phyloP scores from a whole-genome alignment of 371 early-diverging fungal genomes.

The Fennellomyces sp. region DNA sequence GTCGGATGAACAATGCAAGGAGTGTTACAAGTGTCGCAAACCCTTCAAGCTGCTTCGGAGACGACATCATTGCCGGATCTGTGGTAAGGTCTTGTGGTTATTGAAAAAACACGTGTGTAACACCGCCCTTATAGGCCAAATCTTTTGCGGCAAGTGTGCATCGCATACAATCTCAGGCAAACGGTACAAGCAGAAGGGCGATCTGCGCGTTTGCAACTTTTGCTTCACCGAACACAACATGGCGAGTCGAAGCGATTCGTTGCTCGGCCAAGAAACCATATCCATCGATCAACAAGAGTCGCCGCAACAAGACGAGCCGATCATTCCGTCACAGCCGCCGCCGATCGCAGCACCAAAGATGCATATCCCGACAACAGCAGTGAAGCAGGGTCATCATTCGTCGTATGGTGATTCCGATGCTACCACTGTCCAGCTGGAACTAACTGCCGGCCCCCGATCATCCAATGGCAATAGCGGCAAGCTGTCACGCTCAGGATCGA shows the following conservation, averaged over 20 bases:
- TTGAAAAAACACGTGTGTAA: neutral
- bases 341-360: slow-evolving; percentile 46
- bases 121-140: slow-evolving; percentile 54
- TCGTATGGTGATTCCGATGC: slow-evolving; percentile 43
- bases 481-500: slow-evolving; percentile 16
- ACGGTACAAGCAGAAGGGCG: slow-evolving; percentile 70
- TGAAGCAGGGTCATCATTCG: slow-evolving; percentile 29
- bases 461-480: neutral
- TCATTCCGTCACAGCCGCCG: slow-evolving; percentile 48
- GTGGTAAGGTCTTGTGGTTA: slow-evolving; percentile 54
- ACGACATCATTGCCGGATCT: slow-evolving; percentile 87
- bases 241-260: slow-evolving; percentile 6
- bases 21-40: slow-evolving; percentile 83
- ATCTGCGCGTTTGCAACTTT: slow-evolving; percentile 81
- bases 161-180: slow-evolving; percentile 76
- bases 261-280: slow-evolving; percentile 12
- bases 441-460: slow-evolving; percentile 18
- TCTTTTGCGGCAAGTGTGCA: slow-evolving; percentile 60
- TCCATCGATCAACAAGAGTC: neutral
- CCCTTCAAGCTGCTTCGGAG: slow-evolving; percentile 75
- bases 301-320: slow-evolving; percentile 14
- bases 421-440: slow-evolving; percentile 44
- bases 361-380: slow-evolving; percentile 49
- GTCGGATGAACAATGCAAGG: slow-evolving; percentile 81
- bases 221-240: slow-evolving; percentile 58